These are phyloP conservation scores for Creolimax fragrantissima DNA, from an alignment of 78 protist species.

Conservation along the genomic window DNA sequence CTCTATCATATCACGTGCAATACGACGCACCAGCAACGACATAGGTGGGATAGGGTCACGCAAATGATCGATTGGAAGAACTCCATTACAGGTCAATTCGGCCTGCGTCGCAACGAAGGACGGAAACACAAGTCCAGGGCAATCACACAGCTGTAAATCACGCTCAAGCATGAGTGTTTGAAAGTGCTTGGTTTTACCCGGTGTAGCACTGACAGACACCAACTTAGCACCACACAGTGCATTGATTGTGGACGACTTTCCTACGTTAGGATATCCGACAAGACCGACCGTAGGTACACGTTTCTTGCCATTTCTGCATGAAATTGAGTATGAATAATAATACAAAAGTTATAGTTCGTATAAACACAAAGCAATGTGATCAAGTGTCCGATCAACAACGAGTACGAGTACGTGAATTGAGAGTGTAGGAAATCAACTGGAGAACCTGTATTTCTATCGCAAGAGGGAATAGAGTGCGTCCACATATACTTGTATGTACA, in stretches of 20 bases:
- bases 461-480: no score
- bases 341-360: background rate
- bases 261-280: constrained; percentile 98
- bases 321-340: background rate
- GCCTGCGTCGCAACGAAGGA: constrained; percentile 60
- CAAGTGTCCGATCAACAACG: no score
- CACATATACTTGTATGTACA: no score
- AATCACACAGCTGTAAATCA: constrained; percentile 72
- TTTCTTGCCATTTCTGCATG: background rate
- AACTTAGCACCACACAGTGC: constrained; percentile 70
- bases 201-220: constrained; percentile 86
- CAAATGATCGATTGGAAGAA: constrained; percentile 85
- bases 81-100: constrained; percentile 82
- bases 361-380: background rate
- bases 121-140: constrained; percentile 97
- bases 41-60: constrained; percentile 53
- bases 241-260: constrained; percentile 90
- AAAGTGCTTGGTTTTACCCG: constrained; percentile 97
- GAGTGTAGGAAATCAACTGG: no score
- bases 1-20: constrained; percentile 55
- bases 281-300: constrained; percentile 53
- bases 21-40: constrained; percentile 19
- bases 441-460: no score
- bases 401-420: no score
- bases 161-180: constrained; percentile 79